Base-by-base conservation (phyloP, 2,329 filamentous ascomycete genomes). In the Monilinia polystroma region DNA sequence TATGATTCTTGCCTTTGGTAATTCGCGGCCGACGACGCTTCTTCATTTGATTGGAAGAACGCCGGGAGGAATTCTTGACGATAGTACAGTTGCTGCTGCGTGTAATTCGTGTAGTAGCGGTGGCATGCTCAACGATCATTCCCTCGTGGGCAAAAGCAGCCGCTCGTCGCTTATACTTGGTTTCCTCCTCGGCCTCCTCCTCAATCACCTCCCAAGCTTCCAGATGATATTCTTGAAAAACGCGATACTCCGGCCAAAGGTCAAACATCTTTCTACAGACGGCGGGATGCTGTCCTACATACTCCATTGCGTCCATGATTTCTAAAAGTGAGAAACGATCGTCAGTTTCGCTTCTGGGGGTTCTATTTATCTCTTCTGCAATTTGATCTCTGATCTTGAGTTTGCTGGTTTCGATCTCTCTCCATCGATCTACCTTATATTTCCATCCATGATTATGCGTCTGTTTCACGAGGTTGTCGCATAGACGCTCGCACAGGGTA, bases 261-360 rank as follows among this genome's bases (percentile, higher is more conserved):
- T 59, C 23, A 11, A 59, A 47, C 2, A 59, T 49, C 3, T 59
- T 14, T 1, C n/a, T 45, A 12, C 63, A 65, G 20, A 59, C 5
- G n/a, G 35, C 45, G 20, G 63, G 63, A 16, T 65, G 43, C 1
- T 59, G 45, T 6, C 45, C 55, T 18, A 65, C 6, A 2, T 52
- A 65, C 7, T 65, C 63, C 54, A 65, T 65, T 0, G 23, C 63
- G 16, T 59, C 54, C 18, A 65, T 59, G 16, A 58, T 65, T 26
- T 65, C 63, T 20, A 35, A 23, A 6, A 65, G 54, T 2, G 63
- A 41, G 14, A 59, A 65, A 18, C 16, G 32, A 1, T 65, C 63
- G 2, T 29, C 18, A 4, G 4, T 47, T 8, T 47, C 56, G 2
- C 41, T 18, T 3, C 32, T 18, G 18, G 45, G 26, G 8, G 26